Conservation (phyloP, 768 basidiomycete genomes). For the Clitopilus hobsonii region DNA sequence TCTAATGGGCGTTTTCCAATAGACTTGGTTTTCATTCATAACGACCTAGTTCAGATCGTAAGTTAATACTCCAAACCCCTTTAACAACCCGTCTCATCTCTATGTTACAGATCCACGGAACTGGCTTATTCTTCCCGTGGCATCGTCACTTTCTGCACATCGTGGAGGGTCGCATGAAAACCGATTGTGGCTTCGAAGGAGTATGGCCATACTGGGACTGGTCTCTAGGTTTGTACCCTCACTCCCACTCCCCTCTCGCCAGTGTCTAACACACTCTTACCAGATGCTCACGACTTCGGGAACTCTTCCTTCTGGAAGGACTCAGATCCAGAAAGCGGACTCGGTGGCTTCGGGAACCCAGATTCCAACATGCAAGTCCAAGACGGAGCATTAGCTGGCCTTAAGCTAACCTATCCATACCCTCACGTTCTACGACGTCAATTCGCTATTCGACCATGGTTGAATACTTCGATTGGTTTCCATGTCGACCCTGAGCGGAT, state of each 20-base stretch:
- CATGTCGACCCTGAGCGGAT: neutral
- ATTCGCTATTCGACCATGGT: neutral
- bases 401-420: neutral
- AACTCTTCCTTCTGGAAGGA: neutral
- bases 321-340: neutral
- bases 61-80: neutral
- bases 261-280: neutral
- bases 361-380: neutral
- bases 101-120: neutral
- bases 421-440: neutral
- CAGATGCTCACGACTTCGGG: neutral
- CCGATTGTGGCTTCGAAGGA: neutral
- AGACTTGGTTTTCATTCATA: neutral
- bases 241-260: neutral
- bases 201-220: neutral
- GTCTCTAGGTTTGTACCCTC: neutral
- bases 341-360: neutral
- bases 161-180: neutral
- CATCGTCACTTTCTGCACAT: neutral
- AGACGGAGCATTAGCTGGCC: neutral
- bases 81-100: neutral
- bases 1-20: neutral
- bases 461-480: neutral
- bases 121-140: neutral
- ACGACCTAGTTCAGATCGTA: neutral